Conservation (phyloP, 371 early-diverging fungal species). For the Mucor indicus region DNA sequence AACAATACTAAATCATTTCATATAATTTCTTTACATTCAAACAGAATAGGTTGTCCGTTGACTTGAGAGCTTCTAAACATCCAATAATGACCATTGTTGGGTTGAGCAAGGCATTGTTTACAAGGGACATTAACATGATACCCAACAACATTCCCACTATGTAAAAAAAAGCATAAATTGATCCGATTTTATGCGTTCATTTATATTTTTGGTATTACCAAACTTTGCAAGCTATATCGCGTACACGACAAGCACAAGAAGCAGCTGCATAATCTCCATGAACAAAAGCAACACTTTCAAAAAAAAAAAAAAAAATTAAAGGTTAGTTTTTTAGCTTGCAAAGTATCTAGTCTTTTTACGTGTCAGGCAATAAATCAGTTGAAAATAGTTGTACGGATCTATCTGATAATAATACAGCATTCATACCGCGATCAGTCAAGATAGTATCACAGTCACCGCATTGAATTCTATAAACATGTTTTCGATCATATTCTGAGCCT, state of each 20-base stretch:
- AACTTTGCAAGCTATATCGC: constrained; percentile 36
- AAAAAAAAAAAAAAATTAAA: background rate
- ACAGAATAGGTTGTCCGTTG: constrained; percentile 20
- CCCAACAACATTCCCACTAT: constrained; percentile 42
- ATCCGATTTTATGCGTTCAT: background rate
- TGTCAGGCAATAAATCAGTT: constrained; percentile 37
- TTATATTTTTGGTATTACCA: constrained; percentile 28
- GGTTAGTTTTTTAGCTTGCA: background rate
- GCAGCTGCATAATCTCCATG: constrained; percentile 40
- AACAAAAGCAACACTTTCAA: constrained; percentile 28
- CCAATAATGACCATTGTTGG: constrained; percentile 44
- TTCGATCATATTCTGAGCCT: constrained; percentile 29
- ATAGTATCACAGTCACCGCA: constrained; percentile 29
- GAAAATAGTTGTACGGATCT: constrained; percentile 33
- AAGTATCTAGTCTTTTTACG: constrained; percentile 22
- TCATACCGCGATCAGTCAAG: constrained; percentile 42
- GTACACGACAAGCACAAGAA: constrained; percentile 35
- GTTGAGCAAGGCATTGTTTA: constrained; percentile 32
- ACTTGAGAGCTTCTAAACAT: constrained; percentile 38
- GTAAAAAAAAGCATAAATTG: background rate
- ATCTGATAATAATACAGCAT: constrained; percentile 38
- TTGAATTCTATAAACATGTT: constrained; percentile 37
- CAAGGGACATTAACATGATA: constrained; percentile 47
- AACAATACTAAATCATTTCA: background rate
- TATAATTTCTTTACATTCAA: constrained; percentile 18